Evolutionary conservation across 2,329 filamentous ascomycete genomes (phyloP), one percentile per base, ranked within the genome.

Genomic region (Tolypocladium endophyticum): DNA sequence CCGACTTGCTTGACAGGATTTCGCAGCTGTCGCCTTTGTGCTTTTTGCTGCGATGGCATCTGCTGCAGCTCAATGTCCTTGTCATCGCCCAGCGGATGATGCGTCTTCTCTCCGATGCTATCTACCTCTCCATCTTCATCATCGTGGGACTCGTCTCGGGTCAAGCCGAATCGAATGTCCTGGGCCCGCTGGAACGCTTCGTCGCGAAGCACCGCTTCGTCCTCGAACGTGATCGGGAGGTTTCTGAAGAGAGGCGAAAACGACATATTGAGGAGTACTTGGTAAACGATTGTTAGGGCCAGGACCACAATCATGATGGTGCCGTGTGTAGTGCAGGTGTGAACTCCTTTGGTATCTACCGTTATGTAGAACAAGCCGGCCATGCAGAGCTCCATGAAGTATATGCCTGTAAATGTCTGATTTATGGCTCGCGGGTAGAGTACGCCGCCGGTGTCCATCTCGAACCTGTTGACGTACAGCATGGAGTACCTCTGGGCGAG

Each of bases 401-500:
- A 99, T 0, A 99, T 77, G 0, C 94, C 94, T 0, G 91, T 94
- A 69, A 99, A 97, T 0, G 94, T 89, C 70, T 97, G 93, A 69
- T 97, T 97, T 74, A 97, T 89, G 0, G 94, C 94, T 41, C 87
- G 84, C 0, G 94, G 94, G 68, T 96, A 99, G 57, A 97, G 77
- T 1, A 97, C 81, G 52, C 94, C 94, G 47, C 94, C 94, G 0
- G 93, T 99, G 73, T 99, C 94, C 61, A 88, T 86, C 64, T 87
- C 85, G 72, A 96, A 95, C 58, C 92, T 89, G 33, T 87, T 95
- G 61, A 99, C 92, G 68, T 97, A 99, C 25, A 99, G 82, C 77
- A 96, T 95, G 65, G 93, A 93, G 74, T 97, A 97, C n/a, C 93
- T 86, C 71, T 97, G 92, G 0, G 94, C 93, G 53, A 97, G 80